Percentiles rank a stretch among this genome's conserved stretches.
Conservation (phyloP, 139 green algal genomes). For the Desmodesmus armatus region DNA sequence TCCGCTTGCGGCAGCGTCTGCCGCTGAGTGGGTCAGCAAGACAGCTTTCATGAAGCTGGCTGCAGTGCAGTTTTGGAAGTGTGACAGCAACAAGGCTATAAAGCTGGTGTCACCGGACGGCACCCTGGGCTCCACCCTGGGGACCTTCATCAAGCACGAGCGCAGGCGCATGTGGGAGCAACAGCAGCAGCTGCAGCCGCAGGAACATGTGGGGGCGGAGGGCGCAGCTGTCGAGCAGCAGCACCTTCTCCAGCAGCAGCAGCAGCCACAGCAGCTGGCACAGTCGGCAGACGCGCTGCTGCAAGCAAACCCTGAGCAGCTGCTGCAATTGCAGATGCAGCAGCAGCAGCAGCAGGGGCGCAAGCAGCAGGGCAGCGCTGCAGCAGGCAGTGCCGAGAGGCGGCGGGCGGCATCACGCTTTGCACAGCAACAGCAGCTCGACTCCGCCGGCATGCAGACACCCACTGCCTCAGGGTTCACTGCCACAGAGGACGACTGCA, state of each 20-base stretch:
- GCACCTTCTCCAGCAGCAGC: not conserved
- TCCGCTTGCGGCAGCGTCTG: not conserved
- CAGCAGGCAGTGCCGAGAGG: not conserved
- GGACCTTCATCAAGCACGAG: not conserved
- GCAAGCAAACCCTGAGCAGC: not conserved
- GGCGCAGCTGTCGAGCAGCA: not conserved
- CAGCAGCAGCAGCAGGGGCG: conserved; percentile 1
- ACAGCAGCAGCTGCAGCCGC: not conserved
- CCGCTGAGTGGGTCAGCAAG: not conserved
- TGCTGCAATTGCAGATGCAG: not conserved
- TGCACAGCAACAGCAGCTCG: not conserved
- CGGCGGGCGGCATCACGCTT: not conserved
- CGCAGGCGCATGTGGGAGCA: not conserved
- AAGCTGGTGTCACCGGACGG: not conserved
- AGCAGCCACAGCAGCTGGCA: not conserved
- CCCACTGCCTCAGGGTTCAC: not conserved
- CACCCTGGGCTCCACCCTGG: not conserved
- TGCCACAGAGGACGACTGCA: not conserved
- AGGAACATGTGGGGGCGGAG: not conserved
- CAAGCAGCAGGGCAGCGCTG: conserved; percentile 3
- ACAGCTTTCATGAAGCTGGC: not conserved
- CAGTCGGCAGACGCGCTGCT: not conserved
- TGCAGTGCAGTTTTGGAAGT: not conserved
- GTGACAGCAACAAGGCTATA: not conserved
- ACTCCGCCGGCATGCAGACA: no score